These are phyloP conservation scores for Botrytis fabae DNA, from an alignment of 2,329 filamentous ascomycete genomes.

Conservation along the genomic window DNA sequence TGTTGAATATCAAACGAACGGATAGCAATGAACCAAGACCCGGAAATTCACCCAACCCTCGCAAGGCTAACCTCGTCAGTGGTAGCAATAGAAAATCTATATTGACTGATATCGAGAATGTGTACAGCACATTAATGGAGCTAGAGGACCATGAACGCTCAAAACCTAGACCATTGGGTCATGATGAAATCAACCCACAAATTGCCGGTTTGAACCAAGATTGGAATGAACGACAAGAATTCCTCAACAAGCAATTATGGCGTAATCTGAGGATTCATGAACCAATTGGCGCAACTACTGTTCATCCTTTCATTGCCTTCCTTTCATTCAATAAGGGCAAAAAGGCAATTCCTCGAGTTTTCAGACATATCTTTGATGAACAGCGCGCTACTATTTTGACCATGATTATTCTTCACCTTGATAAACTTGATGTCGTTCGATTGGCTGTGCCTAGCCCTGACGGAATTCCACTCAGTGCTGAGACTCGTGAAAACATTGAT, in stretches of 20 bases:
- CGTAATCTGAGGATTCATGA: slow-evolving; percentile 87
- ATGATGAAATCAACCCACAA: slow-evolving; percentile 64
- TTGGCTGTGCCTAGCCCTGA: slow-evolving; percentile 73
- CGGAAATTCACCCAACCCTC: slow-evolving; percentile 48
- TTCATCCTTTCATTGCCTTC: slow-evolving; percentile 95
- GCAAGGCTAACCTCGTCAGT: slow-evolving; percentile 50
- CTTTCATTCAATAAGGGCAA: slow-evolving; percentile 94
- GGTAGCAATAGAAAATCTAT: slow-evolving; percentile 77
- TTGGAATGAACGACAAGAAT: slow-evolving; percentile 70
- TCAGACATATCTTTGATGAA: slow-evolving; percentile 87
- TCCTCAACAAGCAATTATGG: slow-evolving; percentile 83
- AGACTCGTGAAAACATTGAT: slow-evolving; percentile 87
- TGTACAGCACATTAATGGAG: slow-evolving; percentile 86
- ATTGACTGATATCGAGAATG: slow-evolving; percentile 81
- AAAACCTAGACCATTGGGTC: slow-evolving; percentile 65
- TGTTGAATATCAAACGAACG: slow-evolving; percentile 90
- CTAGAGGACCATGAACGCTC: slow-evolving; percentile 90
- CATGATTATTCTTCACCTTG: slow-evolving; percentile 91
- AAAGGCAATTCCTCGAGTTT: slow-evolving; percentile 91
- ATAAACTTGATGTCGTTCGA: slow-evolving; percentile 86
- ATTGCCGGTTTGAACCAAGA: slow-evolving; percentile 73
- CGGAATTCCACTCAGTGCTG: slow-evolving; percentile 69
- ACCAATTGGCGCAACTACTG: slow-evolving; percentile 73
- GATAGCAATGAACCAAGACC: slow-evolving; percentile 65
- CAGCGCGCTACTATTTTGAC: slow-evolving; percentile 94